Percentiles rank a stretch among this genome's conserved stretches.
Evolutionary conservation across 139 green algal genomes (phyloP).

Genomic region (Chlorella sp.): DNA sequence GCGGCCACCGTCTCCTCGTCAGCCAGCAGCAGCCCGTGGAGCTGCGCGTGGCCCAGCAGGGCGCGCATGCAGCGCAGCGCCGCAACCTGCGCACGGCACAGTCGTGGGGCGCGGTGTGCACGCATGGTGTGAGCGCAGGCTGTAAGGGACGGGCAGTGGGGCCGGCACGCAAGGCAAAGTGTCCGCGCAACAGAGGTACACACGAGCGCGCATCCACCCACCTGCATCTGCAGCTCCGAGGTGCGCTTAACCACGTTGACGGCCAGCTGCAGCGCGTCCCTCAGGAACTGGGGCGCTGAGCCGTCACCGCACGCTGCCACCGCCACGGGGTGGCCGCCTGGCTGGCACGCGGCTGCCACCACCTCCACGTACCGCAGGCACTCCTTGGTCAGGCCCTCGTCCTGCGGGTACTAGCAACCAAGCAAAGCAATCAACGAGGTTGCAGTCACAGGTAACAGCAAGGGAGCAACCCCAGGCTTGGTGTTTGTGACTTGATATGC

Average conservation of each 20-base stretch:
- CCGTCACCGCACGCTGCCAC: not conserved
- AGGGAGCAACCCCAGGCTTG: too few species aligned
- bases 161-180: too few species aligned
- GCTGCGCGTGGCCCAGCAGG: not conserved
- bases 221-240: not conserved
- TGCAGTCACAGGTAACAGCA: too few species aligned
- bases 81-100: not conserved
- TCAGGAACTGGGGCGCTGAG: not conserved
- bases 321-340: not conserved
- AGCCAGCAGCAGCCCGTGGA: not conserved
- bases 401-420: not conserved
- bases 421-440: too few species aligned
- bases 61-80: not conserved
- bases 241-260: not conserved
- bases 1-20: not conserved
- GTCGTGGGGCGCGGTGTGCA: too few species aligned
- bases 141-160: too few species aligned
- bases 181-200: not conserved
- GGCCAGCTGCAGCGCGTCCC: not conserved
- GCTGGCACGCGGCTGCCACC: not conserved
- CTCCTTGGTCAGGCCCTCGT: not conserved
- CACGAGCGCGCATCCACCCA: too few species aligned
- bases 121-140: too few species aligned
- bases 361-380: not conserved
- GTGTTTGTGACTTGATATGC: too few species aligned